These are phyloP conservation scores for Thymus mandschuricus DNA, from an alignment of 257 asterid genomes.

Conservation along the genomic window DNA sequence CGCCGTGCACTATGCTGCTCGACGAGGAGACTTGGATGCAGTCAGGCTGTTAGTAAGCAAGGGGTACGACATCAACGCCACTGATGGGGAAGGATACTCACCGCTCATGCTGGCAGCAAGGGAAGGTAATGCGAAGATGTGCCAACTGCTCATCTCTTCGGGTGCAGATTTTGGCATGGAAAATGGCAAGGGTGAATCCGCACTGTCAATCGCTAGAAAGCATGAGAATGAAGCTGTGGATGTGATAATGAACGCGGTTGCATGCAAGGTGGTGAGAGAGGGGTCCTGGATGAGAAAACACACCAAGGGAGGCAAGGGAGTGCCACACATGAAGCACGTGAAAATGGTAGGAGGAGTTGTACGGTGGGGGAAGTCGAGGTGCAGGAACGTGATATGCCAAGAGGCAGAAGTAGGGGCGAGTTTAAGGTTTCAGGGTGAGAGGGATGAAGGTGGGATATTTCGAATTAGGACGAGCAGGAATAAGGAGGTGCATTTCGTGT, in stretches of 20 bases:
- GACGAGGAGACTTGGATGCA: conserved; percentile 65
- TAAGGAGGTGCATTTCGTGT: conserved; percentile 74
- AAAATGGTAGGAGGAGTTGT: conserved; percentile 52
- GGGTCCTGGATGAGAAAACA: conserved; percentile 63
- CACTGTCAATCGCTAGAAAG: conserved; percentile 54
- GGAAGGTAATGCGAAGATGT: conserved; percentile 63
- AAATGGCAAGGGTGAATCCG: conserved; percentile 69
- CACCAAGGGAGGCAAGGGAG: conserved; percentile 81
- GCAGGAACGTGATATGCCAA: conserved; percentile 64
- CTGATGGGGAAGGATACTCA: conserved; percentile 65
- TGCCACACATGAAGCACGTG: conserved; percentile 62
- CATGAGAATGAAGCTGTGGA: conserved; percentile 50
- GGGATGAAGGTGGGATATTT: conserved; percentile 58
- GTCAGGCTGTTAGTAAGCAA: conserved; percentile 57
- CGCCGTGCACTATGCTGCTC: conserved; percentile 79
- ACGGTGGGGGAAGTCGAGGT: conserved; percentile 70
- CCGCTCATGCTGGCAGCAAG: conserved; percentile 83
- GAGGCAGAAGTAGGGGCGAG: conserved; percentile 71
- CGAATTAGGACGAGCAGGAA: conserved; percentile 61
- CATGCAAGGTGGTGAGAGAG: conserved; percentile 54
- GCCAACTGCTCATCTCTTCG: conserved; percentile 53
- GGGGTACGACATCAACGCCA: conserved; percentile 60
- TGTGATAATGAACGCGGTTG: conserved; percentile 59
- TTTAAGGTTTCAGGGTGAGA: conserved; percentile 54
- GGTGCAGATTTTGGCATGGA: conserved; percentile 54